These are phyloP conservation scores for Pichia cactophila DNA, from an alignment of 1,139 yeast genomes.

Conservation along the genomic window DNA sequence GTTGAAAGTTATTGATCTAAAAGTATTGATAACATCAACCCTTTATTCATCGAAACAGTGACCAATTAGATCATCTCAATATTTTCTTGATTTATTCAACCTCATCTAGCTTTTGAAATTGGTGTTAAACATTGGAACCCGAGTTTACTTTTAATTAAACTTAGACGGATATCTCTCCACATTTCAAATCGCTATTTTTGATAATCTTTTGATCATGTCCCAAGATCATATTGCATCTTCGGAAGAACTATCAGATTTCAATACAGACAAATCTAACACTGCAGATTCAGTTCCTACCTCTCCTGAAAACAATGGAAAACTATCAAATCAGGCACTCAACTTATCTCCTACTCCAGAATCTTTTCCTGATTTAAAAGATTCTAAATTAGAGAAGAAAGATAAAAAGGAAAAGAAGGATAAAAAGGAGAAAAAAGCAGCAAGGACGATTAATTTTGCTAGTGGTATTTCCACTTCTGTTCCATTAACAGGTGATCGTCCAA, in stretches of 20 bases:
- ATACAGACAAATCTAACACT: conserved; percentile 12
- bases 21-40: not conserved
- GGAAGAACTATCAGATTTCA: conserved; percentile 22
- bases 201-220: conserved; percentile 3
- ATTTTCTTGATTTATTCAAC: conserved; percentile 9
- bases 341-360: conserved; percentile 9
- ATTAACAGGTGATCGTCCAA: conserved; percentile 72
- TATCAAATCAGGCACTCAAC: conserved; percentile 22
- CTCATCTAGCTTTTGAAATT: conserved; percentile 22
- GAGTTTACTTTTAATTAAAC: conserved; percentile 22
- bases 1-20: not conserved
- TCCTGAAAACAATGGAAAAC: conserved; percentile 25
- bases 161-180: conserved; percentile 30
- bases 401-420: conserved; percentile 20
- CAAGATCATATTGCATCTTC: conserved; percentile 15
- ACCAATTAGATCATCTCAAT: not conserved
- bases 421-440: conserved; percentile 24
- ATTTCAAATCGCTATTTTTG: conserved; percentile 15
- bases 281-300: conserved; percentile 20
- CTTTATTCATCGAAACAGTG: not conserved
- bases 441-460: conserved; percentile 45
- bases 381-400: conserved; percentile 9
- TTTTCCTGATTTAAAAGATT: conserved; percentile 1
- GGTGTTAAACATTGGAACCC: conserved; percentile 30
- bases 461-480: conserved; percentile 76